Evolutionary conservation across 2,329 filamentous ascomycete genomes (phyloP).

Genomic region (Drechslerella stenobrocha): DNA sequence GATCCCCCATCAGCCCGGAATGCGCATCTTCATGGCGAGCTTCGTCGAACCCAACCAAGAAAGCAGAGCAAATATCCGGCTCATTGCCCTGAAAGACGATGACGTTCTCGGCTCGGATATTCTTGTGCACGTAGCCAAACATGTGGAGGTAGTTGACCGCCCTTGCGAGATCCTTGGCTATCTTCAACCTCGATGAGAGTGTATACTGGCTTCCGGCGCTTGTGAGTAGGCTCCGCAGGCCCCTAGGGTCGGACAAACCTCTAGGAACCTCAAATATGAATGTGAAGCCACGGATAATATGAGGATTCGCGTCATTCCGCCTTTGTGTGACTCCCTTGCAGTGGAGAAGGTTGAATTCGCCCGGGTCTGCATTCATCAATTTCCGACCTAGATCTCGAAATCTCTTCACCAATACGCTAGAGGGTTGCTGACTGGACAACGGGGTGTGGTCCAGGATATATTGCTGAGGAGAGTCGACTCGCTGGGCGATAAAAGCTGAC

Average conservation of each 20-base stretch:
- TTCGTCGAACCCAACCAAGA: conserved; percentile 59
- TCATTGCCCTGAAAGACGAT: conserved; percentile 53
- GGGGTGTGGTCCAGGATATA: conserved; percentile 26
- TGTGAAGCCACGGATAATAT: conserved; percentile 7
- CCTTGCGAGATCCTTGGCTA: conserved; percentile 55
- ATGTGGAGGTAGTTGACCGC: conserved; percentile 56
- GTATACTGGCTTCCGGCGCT: conserved; percentile 22
- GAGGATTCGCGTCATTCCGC: conserved; percentile 7
- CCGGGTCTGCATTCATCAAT: conserved; percentile 51
- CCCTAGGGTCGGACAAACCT: conserved; percentile 37
- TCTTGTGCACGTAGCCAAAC: conserved; percentile 59
- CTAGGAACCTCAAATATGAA: conserved; percentile 32
- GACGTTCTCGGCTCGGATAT: conserved; percentile 58
- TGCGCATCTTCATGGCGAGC: conserved; percentile 55
- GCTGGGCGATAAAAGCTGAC: conserved; percentile 15
- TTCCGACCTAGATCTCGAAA: conserved; percentile 48
- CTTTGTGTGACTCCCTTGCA: conserved; percentile 50
- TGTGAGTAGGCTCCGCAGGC: conserved; percentile 36
- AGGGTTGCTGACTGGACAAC: conserved; percentile 22
- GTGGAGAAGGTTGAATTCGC: conserved; percentile 50
- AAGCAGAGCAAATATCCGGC: conserved; percentile 53
- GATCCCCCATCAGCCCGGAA: conserved; percentile 56
- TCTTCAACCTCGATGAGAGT: conserved; percentile 54
- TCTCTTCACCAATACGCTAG: conserved; percentile 42
- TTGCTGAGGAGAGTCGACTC: conserved; percentile 4